Evolutionary conservation across 441 rosid species (phyloP), one percentile per base, ranked within the genome.

Genomic region (Syzygium malaccense): DNA sequence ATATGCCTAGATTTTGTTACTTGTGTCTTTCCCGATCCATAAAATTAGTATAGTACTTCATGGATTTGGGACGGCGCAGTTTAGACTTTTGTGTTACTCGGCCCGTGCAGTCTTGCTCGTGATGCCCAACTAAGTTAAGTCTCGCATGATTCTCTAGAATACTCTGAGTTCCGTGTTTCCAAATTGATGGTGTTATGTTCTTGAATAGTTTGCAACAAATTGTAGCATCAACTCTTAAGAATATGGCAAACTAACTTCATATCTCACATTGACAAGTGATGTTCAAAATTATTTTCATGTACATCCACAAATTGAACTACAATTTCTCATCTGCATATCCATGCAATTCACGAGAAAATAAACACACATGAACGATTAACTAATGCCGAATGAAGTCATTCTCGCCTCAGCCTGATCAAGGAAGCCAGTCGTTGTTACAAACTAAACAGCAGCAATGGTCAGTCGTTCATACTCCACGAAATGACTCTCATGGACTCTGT

Each of bases 401-500:
- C 48, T 45, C 48, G 48, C 48, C 48, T 45, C 48, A 45, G 48
- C 48, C 51, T 11, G 51, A 75, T 41, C 51, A 75, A 28, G 28
- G 83, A 26, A 75, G 41, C 51, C 1, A 12, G 51, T 7, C 51
- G 3, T 75, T 10, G 51, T 41, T 75, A 41, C 83, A 41, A 45
- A 20, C 83, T 71, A 71, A 37, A 23, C 45, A 3, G 83, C 83
- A 9, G 51, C 15, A 26, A 71, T 20, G 13, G 83, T 25, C 9
- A 28, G 83, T 37, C 33, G 58, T 25, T 85, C 93, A 23, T 95
- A 89, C 88, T 94, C 95, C 2, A 93, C 89, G 92, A 93, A 71
- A 6, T 92, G 93, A 85, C 92, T 90, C 32, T 91, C 90, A 56
- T 93, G 95, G 91, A 95, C 92, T 87, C 91, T 92, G 54, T 93